Evolutionary conservation across 2,329 filamentous ascomycete genomes (phyloP).

Genomic region (Apiospora malaysiana): DNA sequence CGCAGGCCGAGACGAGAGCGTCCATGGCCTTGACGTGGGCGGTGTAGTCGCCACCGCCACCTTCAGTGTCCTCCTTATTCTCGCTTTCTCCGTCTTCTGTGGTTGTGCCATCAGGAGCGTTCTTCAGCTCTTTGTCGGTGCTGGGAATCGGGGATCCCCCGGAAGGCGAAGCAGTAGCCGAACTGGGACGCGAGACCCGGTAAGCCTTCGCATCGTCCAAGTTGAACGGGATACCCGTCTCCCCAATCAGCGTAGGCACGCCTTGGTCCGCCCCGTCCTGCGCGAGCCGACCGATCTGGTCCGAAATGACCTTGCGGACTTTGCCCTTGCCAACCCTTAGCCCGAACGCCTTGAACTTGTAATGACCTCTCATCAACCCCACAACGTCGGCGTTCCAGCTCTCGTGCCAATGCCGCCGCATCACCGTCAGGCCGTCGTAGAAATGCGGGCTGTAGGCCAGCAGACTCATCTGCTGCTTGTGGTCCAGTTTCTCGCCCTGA

Average conservation of each 20-base stretch:
- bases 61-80: not conserved
- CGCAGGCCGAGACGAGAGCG: conserved; percentile 30
- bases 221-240: conserved; percentile 34
- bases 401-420: conserved; percentile 34
- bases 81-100: not conserved
- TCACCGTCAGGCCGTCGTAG: conserved; percentile 34
- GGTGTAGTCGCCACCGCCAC: conserved; percentile 30
- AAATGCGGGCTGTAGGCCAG: conserved; percentile 34
- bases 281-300: conserved; percentile 30
- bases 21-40: conserved; percentile 33
- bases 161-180: not conserved
- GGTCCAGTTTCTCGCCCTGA: conserved; percentile 12
- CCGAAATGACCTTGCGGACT: conserved; percentile 30
- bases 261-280: conserved; percentile 21
- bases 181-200: not conserved
- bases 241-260: conserved; percentile 29
- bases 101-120: not conserved
- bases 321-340: conserved; percentile 29
- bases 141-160: not conserved
- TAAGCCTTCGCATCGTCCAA: conserved; percentile 32
- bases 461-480: not conserved
- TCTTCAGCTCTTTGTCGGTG: not conserved
- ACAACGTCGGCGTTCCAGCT: conserved; percentile 35
- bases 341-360: conserved; percentile 30
- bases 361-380: conserved; percentile 31